Conservation (phyloP, 768 basidiomycete species). For the Suillus luteus region DNA sequence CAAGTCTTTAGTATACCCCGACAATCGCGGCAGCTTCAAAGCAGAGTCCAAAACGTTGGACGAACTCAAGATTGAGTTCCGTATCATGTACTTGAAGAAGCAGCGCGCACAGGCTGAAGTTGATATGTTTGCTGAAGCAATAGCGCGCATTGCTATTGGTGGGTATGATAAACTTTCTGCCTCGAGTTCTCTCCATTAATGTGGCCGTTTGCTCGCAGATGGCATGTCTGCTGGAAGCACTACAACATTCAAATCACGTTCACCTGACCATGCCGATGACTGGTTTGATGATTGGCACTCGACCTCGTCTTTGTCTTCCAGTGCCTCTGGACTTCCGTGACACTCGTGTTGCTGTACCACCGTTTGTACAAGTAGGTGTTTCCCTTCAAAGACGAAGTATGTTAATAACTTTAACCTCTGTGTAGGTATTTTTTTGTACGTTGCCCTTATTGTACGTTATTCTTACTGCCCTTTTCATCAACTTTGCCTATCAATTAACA, state of each 20-base stretch:
- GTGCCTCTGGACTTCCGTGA: too few species aligned
- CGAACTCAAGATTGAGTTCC: background rate
- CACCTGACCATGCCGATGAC: background rate
- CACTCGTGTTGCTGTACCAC: too few species aligned
- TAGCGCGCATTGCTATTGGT: background rate
- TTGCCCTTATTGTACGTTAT: too few species aligned
- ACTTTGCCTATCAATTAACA: too few species aligned
- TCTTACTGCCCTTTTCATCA: too few species aligned
- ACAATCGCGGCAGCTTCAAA: background rate
- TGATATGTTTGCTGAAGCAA: background rate
- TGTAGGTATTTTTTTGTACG: too few species aligned
- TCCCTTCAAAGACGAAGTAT: too few species aligned
- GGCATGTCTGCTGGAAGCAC: background rate
- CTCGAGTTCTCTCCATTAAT: too few species aligned
- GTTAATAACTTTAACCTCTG: too few species aligned
- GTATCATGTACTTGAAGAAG: background rate
- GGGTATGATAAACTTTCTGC: background rate
- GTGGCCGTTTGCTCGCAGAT: too few species aligned
- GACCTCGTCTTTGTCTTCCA: background rate
- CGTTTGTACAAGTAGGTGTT: too few species aligned
- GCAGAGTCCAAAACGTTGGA: background rate
- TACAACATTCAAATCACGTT: background rate
- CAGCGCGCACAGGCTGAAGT: background rate
- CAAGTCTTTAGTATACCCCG: background rate
- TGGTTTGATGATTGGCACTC: background rate